phyloP scores from a whole-genome alignment of 192 early-diverging fungal genomes.

The Irineochytrium annulatum region DNA sequence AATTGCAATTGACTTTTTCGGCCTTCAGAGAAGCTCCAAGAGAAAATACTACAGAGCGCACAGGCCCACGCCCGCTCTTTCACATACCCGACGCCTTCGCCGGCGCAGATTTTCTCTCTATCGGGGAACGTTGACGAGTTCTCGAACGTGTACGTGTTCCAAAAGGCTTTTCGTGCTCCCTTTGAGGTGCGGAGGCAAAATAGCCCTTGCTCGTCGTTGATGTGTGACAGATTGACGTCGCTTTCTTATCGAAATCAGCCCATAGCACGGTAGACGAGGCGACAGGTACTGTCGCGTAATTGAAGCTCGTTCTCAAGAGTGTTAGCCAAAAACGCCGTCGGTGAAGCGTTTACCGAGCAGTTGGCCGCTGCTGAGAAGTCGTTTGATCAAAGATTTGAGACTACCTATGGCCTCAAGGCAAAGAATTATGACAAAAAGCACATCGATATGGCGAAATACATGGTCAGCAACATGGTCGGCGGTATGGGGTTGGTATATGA shows the following conservation, averaged over 20 bases:
- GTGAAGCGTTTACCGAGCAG: constrained; percentile 29
- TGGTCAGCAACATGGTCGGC: constrained; percentile 80
- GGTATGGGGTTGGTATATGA: constrained; percentile 69
- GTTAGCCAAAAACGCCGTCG: constrained; percentile 7
- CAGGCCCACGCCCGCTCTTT: constrained; percentile 10
- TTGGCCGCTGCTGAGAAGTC: constrained; percentile 27
- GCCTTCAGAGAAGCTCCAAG: constrained; percentile 25
- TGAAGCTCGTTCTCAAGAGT: background rate
- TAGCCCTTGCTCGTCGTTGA: too few species aligned
- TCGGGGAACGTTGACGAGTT: constrained; percentile 20
- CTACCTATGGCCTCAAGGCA: constrained; percentile 57
- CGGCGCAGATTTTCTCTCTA: constrained; percentile 26
- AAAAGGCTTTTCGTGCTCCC: constrained; percentile 55
- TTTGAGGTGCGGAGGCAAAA: constrained; percentile 53
- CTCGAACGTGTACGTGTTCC: constrained; percentile 57
- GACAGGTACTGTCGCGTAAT: background rate
- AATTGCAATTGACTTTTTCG: background rate
- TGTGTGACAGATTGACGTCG: constrained; percentile 59
- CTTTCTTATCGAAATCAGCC: constrained; percentile 39
- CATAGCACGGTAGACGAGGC: background rate
- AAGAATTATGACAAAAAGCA: constrained; percentile 62
- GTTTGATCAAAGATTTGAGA: constrained; percentile 75
- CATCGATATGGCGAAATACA: constrained; percentile 67
- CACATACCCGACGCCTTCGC: constrained; percentile 5
- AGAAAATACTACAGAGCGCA: constrained; percentile 25